Evolutionary conservation across 2,329 filamentous ascomycete genomes (phyloP).

Genomic region (Spiromastix sp.): DNA sequence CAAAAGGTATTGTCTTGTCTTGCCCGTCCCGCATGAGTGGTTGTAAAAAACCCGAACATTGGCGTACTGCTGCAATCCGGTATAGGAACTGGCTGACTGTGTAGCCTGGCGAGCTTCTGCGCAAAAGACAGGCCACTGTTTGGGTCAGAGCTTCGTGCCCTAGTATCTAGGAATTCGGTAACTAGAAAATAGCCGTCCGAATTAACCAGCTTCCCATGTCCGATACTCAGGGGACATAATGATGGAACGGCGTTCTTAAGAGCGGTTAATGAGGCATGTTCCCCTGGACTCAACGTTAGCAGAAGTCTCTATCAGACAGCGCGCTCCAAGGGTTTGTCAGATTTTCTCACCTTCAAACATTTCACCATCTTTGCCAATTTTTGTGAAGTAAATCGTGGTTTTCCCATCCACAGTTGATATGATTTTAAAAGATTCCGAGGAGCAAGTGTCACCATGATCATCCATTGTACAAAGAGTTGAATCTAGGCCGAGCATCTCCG

Average conservation of each 20-base stretch:
- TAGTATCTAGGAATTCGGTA: constrained; percentile 71
- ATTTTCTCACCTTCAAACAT: not conserved
- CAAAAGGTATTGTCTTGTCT: not conserved
- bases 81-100: constrained; percentile 60
- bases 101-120: constrained; percentile 65
- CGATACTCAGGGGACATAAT: constrained; percentile 65
- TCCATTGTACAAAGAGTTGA: not conserved
- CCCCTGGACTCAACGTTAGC: constrained; percentile 55
- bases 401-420: not conserved
- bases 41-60: not conserved
- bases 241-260: constrained; percentile 62
- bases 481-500: not conserved
- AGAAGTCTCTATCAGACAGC: too few species aligned
- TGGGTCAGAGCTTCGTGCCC: constrained; percentile 33
- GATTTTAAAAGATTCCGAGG: not conserved
- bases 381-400: not conserved
- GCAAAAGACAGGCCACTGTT: constrained; percentile 53
- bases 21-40: not conserved
- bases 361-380: not conserved
- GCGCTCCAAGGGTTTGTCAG: not conserved
- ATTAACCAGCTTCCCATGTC: constrained; percentile 52
- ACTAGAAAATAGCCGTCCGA: constrained; percentile 41
- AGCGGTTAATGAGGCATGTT: constrained; percentile 74
- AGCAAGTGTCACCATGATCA: not conserved
- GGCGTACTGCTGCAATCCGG: constrained; percentile 39